Percentiles rank a stretch among this genome's conserved stretches.
Evolutionary conservation across 805 yeast genomes (phyloP).

Genomic region (Metschnikowia lunata): DNA sequence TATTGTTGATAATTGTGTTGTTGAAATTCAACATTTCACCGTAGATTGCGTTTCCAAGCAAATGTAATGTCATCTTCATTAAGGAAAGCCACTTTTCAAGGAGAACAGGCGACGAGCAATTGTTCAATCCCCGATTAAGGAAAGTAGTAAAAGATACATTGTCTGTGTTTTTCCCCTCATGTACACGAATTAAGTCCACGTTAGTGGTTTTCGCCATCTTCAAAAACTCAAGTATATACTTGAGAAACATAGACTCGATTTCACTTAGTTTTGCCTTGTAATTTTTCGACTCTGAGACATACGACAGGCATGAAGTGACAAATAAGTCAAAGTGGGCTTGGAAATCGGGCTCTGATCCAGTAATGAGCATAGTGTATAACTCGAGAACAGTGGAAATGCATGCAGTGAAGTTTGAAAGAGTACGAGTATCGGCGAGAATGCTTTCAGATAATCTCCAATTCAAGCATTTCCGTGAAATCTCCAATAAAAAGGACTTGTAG

Average conservation of each 20-base stretch:
- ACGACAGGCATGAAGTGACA: conserved; percentile 32
- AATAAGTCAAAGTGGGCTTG: conserved; percentile 39
- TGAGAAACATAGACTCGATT: conserved; percentile 24
- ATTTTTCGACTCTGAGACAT: conserved; percentile 11
- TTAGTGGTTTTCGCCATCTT: conserved; percentile 26
- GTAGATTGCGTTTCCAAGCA: conserved; percentile 50
- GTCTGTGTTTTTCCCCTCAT: conserved; percentile 21
- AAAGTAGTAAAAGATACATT: conserved; percentile 37
- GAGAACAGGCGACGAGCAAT: conserved; percentile 39
- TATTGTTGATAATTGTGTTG: conserved; percentile 44
- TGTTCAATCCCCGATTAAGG: conserved; percentile 46
- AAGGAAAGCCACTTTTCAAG: conserved; percentile 48
- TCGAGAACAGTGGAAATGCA: conserved; percentile 40
- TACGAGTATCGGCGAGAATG: conserved; percentile 1
- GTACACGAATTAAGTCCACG: conserved; percentile 26
- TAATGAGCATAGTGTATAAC: conserved; percentile 41
- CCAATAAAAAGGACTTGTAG: conserved; percentile 53
- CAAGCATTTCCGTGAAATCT: conserved; percentile 46
- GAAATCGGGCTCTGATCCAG: conserved; percentile 57
- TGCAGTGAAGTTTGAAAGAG: conserved; percentile 19
- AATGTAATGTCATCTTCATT: conserved; percentile 46
- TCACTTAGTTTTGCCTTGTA: conserved; percentile 23
- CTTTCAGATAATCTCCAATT: conserved; percentile 21
- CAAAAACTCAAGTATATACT: conserved; percentile 27
- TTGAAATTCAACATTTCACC: conserved; percentile 52